Conservation (phyloP, 2,329 filamentous ascomycete genomes). For the Paracoccidioides brasiliensis region DNA sequence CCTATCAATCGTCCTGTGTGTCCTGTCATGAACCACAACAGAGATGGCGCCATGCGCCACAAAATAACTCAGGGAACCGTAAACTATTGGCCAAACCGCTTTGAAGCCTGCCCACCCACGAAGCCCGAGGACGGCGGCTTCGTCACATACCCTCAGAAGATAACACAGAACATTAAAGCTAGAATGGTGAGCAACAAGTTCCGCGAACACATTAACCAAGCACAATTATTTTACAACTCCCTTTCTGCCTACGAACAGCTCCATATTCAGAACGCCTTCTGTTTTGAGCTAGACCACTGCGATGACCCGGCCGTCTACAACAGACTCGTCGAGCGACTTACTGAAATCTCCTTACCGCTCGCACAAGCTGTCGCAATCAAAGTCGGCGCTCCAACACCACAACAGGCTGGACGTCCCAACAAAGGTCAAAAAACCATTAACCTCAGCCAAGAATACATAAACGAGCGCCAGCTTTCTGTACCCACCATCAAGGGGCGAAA, state of each 20-base stretch:
- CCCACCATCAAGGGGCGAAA: constrained; percentile 55
- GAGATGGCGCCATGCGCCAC: constrained; percentile 61
- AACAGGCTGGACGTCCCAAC: constrained; percentile 43
- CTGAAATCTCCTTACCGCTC: constrained; percentile 58
- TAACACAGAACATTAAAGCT: constrained; percentile 53
- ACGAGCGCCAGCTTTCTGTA: constrained; percentile 52
- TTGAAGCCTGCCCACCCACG: constrained; percentile 50
- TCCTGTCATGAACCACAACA: constrained; percentile 62
- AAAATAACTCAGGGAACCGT: constrained; percentile 59
- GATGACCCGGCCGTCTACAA: constrained; percentile 66
- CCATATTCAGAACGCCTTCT: constrained; percentile 48
- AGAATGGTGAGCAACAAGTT: constrained; percentile 56
- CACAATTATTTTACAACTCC: constrained; percentile 74
- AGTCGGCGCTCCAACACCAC: constrained; percentile 48
- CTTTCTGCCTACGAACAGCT: constrained; percentile 52
- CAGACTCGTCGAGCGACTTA: constrained; percentile 52
- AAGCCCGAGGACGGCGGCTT: constrained; percentile 52
- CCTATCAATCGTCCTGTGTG: constrained; percentile 66
- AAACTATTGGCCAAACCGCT: constrained; percentile 72
- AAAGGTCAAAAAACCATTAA: constrained; percentile 54
- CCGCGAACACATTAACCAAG: constrained; percentile 62
- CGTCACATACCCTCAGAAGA: constrained; percentile 49
- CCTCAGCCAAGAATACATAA: constrained; percentile 60
- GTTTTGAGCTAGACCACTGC: constrained; percentile 68
- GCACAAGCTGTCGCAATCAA: constrained; percentile 56